phyloP scores from a whole-genome alignment of 805 yeast genomes.

The Hanseniaspora jakobsenii region DNA sequence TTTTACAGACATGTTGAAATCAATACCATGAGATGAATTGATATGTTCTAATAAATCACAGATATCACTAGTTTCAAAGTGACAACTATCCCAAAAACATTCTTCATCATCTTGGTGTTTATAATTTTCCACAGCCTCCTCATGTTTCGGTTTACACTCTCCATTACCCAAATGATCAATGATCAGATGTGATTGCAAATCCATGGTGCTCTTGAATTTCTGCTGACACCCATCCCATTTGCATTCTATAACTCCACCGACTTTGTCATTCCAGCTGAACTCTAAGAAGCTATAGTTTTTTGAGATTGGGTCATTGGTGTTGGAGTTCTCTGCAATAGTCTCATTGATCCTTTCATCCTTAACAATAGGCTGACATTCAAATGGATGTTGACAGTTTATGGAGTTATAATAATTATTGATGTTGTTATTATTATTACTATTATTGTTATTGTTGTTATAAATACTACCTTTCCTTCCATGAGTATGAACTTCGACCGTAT shows the following conservation, averaged over 20 bases:
- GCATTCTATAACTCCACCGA: conserved; percentile 32
- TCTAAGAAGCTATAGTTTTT: conserved; percentile 28
- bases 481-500: conserved; percentile 29
- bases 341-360: no score
- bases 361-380: not conserved
- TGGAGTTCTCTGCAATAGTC: no score
- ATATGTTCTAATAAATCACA: conserved; percentile 49
- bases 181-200: conserved; percentile 41
- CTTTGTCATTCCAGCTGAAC: conserved; percentile 11
- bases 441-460: not conserved
- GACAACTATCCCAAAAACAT: conserved; percentile 74
- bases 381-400: conserved; percentile 3
- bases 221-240: conserved; percentile 58
- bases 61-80: conserved; percentile 42
- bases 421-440: not conserved
- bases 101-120: conserved; percentile 19
- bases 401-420: not conserved
- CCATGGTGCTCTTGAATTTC: conserved; percentile 30
- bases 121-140: not conserved
- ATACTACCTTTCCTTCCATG: conserved; percentile 19
- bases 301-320: conserved; percentile 26
- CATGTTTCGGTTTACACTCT: not conserved
- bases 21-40: conserved; percentile 35
- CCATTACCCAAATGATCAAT: conserved; percentile 34
- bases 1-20: conserved; percentile 23